Percentiles rank a stretch among this genome's conserved stretches.
These are phyloP conservation scores for Pleurotus salmoneostramineus DNA, from an alignment of 768 basidiomycete species.

Conservation along the genomic window DNA sequence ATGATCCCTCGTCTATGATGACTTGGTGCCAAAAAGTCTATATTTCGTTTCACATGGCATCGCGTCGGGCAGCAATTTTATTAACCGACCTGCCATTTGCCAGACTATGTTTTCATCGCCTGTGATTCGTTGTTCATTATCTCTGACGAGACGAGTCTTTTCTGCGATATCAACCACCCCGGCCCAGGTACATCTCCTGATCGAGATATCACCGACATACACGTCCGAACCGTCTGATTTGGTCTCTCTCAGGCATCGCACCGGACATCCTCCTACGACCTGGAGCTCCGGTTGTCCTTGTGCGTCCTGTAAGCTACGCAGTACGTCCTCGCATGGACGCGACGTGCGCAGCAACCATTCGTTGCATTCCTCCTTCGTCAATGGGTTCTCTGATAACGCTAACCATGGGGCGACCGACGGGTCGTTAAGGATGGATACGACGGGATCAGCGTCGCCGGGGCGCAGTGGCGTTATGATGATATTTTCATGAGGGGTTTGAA, in stretches of 20 bases:
- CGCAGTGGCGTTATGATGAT: constrained; percentile 53
- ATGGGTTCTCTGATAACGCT: constrained; percentile 25
- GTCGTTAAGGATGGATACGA: constrained; percentile 33
- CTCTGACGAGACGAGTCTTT: constrained; percentile 18
- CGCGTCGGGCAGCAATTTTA: neutral
- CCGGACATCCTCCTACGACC: constrained; percentile 31
- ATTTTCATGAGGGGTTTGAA: constrained; percentile 35
- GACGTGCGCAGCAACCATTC: constrained; percentile 14
- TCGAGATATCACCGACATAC: constrained; percentile 27
- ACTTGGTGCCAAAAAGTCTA: constrained; percentile 47
- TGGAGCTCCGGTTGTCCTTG: neutral
- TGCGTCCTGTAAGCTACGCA: constrained; percentile 16
- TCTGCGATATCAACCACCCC: constrained; percentile 26
- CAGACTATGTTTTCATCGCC: constrained; percentile 49
- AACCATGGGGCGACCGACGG: constrained; percentile 31
- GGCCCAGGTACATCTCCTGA: constrained; percentile 24
- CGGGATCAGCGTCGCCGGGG: constrained; percentile 26
- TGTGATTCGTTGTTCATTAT: constrained; percentile 28
- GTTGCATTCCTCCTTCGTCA: constrained; percentile 21
- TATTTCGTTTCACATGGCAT: neutral
- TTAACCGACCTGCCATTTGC: constrained; percentile 41
- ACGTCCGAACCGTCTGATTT: constrained; percentile 21
- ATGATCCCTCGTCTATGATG: constrained; percentile 56
- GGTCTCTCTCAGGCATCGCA: constrained; percentile 40
- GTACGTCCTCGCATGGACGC: constrained; percentile 17